Evolutionary conservation across 345 rosid genomes (phyloP).

Genomic region (Microcos paniculata): DNA sequence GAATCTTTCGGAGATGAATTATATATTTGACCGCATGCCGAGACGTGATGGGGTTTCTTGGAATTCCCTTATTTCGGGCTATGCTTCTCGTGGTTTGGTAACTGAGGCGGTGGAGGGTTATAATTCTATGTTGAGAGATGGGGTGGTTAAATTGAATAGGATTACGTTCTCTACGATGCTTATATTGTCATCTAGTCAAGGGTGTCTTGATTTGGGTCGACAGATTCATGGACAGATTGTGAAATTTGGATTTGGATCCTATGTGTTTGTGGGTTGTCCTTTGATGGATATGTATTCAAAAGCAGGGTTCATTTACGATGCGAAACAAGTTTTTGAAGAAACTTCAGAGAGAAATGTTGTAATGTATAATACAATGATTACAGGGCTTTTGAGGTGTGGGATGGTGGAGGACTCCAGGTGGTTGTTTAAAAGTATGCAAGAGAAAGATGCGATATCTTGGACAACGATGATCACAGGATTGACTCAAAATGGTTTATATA

Average conservation of each 20-base stretch:
- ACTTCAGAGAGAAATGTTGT: constrained; percentile 54
- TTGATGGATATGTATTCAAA: constrained; percentile 86
- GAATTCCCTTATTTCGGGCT: constrained; percentile 81
- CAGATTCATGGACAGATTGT: constrained; percentile 77
- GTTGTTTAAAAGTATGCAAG: constrained; percentile 58
- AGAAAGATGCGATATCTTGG: constrained; percentile 83
- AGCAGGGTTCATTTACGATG: constrained; percentile 54
- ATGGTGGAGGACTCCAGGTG: constrained; percentile 56
- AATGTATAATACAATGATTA: constrained; percentile 69
- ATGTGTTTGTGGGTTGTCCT: constrained; percentile 67
- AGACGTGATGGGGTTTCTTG: constrained; percentile 70
- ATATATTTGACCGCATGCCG: constrained; percentile 57
- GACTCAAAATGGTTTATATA: constrained; percentile 58
- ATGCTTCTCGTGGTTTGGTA: constrained; percentile 46
- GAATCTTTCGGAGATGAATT: constrained; percentile 44
- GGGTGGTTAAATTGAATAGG: constrained; percentile 48
- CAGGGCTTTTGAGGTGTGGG: constrained; percentile 64
- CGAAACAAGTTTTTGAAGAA: constrained; percentile 57
- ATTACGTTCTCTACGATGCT: constrained; percentile 80
- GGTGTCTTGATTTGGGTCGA: constrained; percentile 49
- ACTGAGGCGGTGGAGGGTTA: constrained; percentile 54
- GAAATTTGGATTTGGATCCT: constrained; percentile 62
- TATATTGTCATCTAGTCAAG: constrained; percentile 47
- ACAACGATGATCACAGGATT: constrained; percentile 85
- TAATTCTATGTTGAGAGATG: constrained; percentile 64